Base-by-base conservation (phyloP, 441 rosid genomes). In the Mallotus japonicus region DNA sequence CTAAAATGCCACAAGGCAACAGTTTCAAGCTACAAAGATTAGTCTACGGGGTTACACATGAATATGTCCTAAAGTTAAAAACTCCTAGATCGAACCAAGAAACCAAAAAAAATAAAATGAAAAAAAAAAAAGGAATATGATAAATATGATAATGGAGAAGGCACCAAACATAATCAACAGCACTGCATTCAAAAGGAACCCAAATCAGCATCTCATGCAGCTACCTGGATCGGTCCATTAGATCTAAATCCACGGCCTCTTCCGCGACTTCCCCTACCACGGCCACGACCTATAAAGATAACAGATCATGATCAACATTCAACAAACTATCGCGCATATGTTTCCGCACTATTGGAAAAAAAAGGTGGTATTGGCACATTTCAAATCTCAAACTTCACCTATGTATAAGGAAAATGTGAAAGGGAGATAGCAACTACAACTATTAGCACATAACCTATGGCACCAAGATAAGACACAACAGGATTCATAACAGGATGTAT, bases 231-330 rank as follows among this genome's bases (percentile, higher is more conserved):
- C 20, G 74, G 88, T 62, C 87, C 92, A 76, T 77, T 89, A 59
- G 89, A 78, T 85, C 96, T 84, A 71, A 56, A 80, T 69, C 95
- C 92, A 80, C 90, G 96, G 51, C 95, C 95, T 81, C 92, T 86
- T 71, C 97, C 98, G 8, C 96, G 94, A 60, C 73, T 65, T 73
- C 92, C 92, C 80, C 96, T 87, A 65, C 97, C 91, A 24, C 96
- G 92, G 37, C 93, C 94, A 75, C 94, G 91, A 17, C 95, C 98
- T 92, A 72, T 67, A 74, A 51, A 13, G 50, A 16, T 3, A 37
- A 62, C 16, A 63, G 3, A 64, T 42, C 72, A 66, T 8, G 20
- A 7, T 49, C 64, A 60, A 46, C 17, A 20, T 17, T 5, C 62
- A 53, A 68, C 54, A 42, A 40, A 40, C 6, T 59, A 16, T 37